Evolutionary conservation across 345 rosid genomes (phyloP).

Genomic region (Mangifera indica): DNA sequence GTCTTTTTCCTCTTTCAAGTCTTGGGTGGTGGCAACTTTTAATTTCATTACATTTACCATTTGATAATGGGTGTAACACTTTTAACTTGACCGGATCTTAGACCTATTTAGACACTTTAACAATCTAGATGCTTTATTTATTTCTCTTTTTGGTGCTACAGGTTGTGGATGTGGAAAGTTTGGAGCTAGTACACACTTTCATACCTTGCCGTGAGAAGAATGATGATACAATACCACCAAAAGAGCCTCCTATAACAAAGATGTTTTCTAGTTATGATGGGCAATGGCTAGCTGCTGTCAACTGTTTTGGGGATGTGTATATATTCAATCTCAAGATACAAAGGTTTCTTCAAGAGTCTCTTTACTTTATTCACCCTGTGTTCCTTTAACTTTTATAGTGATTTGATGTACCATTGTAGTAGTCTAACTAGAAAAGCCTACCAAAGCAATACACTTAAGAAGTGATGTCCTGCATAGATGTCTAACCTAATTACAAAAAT

Average conservation of each 20-base stretch:
- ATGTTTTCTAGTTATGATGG: constrained; percentile 83
- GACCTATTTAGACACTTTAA: neutral
- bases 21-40: neutral
- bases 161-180: constrained; percentile 67
- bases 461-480: too few relatives aligned
- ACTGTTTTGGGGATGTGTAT: constrained; percentile 91
- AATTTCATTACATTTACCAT: neutral
- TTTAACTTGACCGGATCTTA: too few relatives aligned
- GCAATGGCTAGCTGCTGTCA: constrained; percentile 90
- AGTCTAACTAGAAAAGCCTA: neutral
- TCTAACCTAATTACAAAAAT: neutral
- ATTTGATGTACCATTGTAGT: neutral
- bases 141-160: constrained; percentile 22
- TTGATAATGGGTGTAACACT: neutral
- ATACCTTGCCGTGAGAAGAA: constrained; percentile 55
- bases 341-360: constrained; percentile 44
- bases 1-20: neutral
- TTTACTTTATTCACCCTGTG: constrained; percentile 4
- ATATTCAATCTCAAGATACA: constrained; percentile 75
- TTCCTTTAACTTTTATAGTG: neutral
- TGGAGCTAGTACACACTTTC: constrained; percentile 56
- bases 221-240: constrained; percentile 44
- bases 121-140: neutral
- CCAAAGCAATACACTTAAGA: neutral
- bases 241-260: constrained; percentile 85